Percentiles rank a stretch among this genome's conserved stretches.
Conservation (phyloP, 106 monocot genomes). For the Ottelia alismoides region DNA sequence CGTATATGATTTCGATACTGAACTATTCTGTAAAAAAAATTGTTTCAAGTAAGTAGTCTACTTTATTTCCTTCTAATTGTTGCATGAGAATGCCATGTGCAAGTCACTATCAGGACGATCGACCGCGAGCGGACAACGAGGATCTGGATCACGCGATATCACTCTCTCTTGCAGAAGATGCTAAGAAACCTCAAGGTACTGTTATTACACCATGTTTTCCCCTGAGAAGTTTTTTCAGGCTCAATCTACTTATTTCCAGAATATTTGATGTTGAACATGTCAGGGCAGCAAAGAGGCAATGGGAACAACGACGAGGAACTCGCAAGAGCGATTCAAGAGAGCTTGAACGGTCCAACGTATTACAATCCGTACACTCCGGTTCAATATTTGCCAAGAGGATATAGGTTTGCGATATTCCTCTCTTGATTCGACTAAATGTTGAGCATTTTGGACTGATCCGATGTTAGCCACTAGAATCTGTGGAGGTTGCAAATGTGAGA, state of each 20-base stretch:
- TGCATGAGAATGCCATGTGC: no score
- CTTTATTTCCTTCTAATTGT: no score
- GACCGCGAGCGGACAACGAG: constrained; percentile 56
- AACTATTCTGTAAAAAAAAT: no score
- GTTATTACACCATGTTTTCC: background rate
- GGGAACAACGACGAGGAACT: constrained; percentile 55
- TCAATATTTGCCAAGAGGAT: constrained; percentile 49
- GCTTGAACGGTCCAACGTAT: constrained; percentile 32
- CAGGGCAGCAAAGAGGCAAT: constrained; percentile 21
- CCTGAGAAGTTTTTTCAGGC: background rate
- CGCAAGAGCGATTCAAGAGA: constrained; percentile 51
- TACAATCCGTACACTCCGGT: constrained; percentile 26
- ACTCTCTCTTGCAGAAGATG: constrained; percentile 76
- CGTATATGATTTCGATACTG: no score
- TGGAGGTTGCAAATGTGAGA: constrained; percentile 77
- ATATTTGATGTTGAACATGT: background rate
- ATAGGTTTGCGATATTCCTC: constrained; percentile 26
- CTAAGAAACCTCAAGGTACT: constrained; percentile 44
- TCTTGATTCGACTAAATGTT: background rate
- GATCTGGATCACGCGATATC: constrained; percentile 86
- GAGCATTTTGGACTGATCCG: no score
- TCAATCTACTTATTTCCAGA: background rate
- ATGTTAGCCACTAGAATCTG: constrained; percentile 35
- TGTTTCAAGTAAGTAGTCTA: no score
- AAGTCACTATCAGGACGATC: constrained; percentile 72